Conservation (phyloP, 2,329 filamentous ascomycete genomes). For the Magnaporthiopsis rhizophila region DNA sequence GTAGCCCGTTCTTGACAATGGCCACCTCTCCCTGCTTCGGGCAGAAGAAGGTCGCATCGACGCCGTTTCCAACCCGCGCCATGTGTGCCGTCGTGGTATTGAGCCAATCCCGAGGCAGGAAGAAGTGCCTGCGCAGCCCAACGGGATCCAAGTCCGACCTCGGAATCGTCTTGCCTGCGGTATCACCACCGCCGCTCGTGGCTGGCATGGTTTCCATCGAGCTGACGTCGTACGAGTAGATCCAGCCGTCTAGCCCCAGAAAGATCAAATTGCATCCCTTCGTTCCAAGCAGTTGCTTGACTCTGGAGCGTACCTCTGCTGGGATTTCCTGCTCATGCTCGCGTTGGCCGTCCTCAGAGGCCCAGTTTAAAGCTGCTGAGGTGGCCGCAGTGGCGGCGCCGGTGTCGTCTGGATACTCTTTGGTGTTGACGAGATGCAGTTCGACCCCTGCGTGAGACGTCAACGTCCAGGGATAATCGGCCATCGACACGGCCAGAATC, state of each 20-base stretch:
- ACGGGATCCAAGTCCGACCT: not conserved
- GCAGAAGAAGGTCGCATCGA: not conserved
- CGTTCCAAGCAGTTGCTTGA: not conserved
- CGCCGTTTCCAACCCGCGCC: not conserved
- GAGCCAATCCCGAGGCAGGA: not conserved
- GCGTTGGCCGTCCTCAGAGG: not conserved
- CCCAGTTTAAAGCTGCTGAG: not conserved
- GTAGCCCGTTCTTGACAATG: not conserved
- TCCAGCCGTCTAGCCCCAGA: constrained; percentile 1
- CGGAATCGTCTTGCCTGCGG: not conserved
- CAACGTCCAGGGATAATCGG: not conserved
- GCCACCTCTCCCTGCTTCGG: constrained; percentile 1
- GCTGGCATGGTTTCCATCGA: not conserved
- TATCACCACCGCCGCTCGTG: no score
- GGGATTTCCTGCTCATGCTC: not conserved
- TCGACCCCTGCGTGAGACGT: not conserved
- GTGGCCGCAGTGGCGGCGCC: no score
- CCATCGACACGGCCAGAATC: not conserved
- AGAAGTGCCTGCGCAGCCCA: not conserved
- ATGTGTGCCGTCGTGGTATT: constrained; percentile 3
- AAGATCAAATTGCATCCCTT: not conserved
- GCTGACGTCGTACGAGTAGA: not conserved
- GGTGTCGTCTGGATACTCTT: no score
- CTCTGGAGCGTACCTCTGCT: not conserved
- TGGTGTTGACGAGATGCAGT: not conserved